phyloP scores from a whole-genome alignment of 2,329 filamentous ascomycete species.

The Madurella mycetomatis region DNA sequence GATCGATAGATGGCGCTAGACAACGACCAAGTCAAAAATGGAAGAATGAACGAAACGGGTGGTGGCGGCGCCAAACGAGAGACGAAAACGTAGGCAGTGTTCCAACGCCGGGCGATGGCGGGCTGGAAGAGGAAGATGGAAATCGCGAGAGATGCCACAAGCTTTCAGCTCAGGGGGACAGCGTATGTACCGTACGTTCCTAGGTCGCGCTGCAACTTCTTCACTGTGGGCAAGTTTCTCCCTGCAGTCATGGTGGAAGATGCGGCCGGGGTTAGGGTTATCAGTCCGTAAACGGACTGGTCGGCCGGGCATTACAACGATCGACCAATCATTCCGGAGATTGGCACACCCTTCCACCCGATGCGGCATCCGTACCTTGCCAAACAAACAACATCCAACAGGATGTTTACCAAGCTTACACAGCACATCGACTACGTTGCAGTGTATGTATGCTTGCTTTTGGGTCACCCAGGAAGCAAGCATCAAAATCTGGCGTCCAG shows the following conservation, averaged over 20 bases:
- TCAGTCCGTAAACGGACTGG: background rate
- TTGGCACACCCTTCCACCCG: background rate
- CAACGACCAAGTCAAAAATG: background rate
- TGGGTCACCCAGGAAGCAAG: background rate
- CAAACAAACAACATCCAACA: background rate
- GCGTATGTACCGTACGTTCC: background rate
- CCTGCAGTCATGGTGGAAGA: no score
- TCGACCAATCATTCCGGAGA: background rate
- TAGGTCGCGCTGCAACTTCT: background rate
- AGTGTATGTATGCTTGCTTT: background rate
- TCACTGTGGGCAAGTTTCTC: no score
- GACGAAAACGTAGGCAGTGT: background rate
- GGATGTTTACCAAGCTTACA: background rate
- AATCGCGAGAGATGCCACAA: slow-evolving; percentile 1
- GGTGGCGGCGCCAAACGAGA: background rate
- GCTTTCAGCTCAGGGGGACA: slow-evolving; percentile 5
- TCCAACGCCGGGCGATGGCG: background rate
- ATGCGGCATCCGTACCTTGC: no score
- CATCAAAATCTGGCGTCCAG: no score
- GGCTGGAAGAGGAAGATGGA: slow-evolving; percentile 1
- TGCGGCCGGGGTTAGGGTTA: slow-evolving; percentile 11
- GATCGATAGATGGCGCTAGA: background rate
- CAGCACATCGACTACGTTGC: background rate
- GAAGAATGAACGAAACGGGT: background rate
- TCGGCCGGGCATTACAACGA: background rate